Percentiles rank a stretch among this genome's conserved stretches.
Evolutionary conservation across 2,329 filamentous ascomycete genomes (phyloP).

Genomic region (Alternaria gaisen): DNA sequence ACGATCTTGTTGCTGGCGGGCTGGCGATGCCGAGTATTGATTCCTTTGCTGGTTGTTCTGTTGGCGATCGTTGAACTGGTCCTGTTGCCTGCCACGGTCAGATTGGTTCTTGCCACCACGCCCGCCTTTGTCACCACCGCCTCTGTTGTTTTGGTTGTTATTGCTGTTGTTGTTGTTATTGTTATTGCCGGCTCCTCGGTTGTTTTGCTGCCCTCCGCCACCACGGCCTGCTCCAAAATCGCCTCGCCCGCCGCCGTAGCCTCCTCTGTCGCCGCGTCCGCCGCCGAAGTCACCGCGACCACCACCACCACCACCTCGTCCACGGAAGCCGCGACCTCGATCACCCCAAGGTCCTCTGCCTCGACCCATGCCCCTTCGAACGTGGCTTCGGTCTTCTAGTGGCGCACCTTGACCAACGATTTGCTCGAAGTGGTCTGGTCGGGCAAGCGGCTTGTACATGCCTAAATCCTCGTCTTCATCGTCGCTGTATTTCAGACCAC

Average conservation of each 20-base stretch:
- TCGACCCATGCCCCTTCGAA: slow-evolving; percentile 46
- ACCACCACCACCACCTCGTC: slow-evolving; percentile 39
- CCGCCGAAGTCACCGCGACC: slow-evolving; percentile 36
- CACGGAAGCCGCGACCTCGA: slow-evolving; percentile 49
- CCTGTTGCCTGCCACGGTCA: slow-evolving; percentile 35
- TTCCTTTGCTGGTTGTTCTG: slow-evolving; percentile 27
- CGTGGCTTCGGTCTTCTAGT: slow-evolving; percentile 49
- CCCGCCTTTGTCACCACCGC: slow-evolving; percentile 30
- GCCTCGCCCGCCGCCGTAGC: slow-evolving; percentile 24
- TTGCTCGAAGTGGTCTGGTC: slow-evolving; percentile 58
- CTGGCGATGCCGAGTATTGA: slow-evolving; percentile 31
- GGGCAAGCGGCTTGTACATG: slow-evolving; percentile 58
- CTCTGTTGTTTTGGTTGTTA: slow-evolving; percentile 32
- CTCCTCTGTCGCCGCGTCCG: slow-evolving; percentile 39
- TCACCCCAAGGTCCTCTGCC: slow-evolving; percentile 47
- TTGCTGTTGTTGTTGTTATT: not conserved
- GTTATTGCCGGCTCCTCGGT: slow-evolving; percentile 17
- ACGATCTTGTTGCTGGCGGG: slow-evolving; percentile 38
- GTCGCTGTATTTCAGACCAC: slow-evolving; percentile 55
- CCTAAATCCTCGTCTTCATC: slow-evolving; percentile 55
- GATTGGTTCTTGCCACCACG: slow-evolving; percentile 38
- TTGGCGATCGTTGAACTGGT: slow-evolving; percentile 27
- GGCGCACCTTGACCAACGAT: slow-evolving; percentile 54
- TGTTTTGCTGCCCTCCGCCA: slow-evolving; percentile 41
- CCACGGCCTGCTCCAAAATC: slow-evolving; percentile 30